phyloP scores from a whole-genome alignment of 371 early-diverging fungal genomes.

The Rhizopus sp. region DNA sequence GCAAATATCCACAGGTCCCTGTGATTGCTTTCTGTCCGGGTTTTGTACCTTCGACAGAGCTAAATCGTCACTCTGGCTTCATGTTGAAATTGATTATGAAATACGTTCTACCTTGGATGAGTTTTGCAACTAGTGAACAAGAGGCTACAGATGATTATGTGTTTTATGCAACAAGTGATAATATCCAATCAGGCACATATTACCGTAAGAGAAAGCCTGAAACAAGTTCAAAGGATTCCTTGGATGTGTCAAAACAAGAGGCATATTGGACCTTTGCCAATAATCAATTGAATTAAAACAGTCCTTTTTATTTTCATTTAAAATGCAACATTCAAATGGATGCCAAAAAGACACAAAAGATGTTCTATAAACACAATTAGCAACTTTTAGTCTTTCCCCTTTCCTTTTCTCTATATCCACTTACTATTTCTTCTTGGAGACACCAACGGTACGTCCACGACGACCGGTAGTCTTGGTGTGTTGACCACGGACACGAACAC shows the following conservation, averaged over 20 bases:
- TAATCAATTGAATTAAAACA: constrained; percentile 18
- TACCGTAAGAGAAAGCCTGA: constrained; percentile 22
- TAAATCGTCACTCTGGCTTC: constrained; percentile 30
- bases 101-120: constrained; percentile 22
- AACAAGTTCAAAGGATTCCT: constrained; percentile 30
- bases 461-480: constrained; percentile 99
- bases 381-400: not conserved
- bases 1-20: constrained; percentile 13
- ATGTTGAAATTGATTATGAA: constrained; percentile 23
- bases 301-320: not conserved
- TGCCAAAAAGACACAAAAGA: not conserved
- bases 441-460: constrained; percentile 96
- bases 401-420: not conserved
- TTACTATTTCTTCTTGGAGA: constrained; percentile 93
- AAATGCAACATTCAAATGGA: not conserved
- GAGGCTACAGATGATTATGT: constrained; percentile 33
- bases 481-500: constrained; percentile 95
- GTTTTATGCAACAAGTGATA: constrained; percentile 28
- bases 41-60: constrained; percentile 43
- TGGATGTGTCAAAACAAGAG: constrained; percentile 25
- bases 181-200: constrained; percentile 19
- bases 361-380: not conserved
- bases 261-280: constrained; percentile 34
- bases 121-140: constrained; percentile 33
- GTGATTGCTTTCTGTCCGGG: constrained; percentile 39